A percentile compares a stretch with the other conserved stretches of the same genome.
Conservation (phyloP, 805 yeast species). For the Candida easanensis region DNA sequence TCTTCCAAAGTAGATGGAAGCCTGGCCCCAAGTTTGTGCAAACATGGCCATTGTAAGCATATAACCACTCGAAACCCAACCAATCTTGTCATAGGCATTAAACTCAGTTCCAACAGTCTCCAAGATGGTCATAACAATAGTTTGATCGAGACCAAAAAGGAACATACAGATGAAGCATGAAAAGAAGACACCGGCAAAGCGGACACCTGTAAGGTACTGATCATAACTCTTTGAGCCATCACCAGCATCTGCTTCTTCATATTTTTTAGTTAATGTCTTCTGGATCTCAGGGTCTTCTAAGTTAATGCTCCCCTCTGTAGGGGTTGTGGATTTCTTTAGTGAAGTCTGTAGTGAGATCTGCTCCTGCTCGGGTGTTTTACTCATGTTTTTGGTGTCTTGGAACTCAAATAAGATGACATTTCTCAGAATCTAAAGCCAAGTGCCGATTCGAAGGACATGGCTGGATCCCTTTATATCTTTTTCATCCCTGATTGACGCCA, state of each 20-base stretch:
- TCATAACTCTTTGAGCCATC: slow-evolving; percentile 22
- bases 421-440: too few relatives aligned
- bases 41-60: slow-evolving; percentile 51
- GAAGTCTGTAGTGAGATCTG: too few relatives aligned
- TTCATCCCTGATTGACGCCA: too few relatives aligned
- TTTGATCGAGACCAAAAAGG: slow-evolving; percentile 53
- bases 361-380: too few relatives aligned
- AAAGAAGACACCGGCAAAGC: slow-evolving; percentile 13
- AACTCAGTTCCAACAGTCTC: slow-evolving; percentile 46
- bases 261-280: too few relatives aligned
- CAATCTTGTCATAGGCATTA: slow-evolving; percentile 45
- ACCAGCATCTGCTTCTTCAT: slow-evolving; percentile 23
- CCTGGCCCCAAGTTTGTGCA: slow-evolving; percentile 54
- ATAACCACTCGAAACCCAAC: slow-evolving; percentile 59
- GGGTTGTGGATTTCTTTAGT: too few relatives aligned
- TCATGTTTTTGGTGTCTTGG: too few relatives aligned
- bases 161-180: slow-evolving; percentile 26
- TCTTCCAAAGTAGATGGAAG: slow-evolving; percentile 56
- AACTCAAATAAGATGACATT: too few relatives aligned
- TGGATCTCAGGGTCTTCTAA: too few relatives aligned
- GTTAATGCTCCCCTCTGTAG: too few relatives aligned
- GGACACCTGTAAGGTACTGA: slow-evolving; percentile 17
- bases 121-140: slow-evolving; percentile 49
- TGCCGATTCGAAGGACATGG: too few relatives aligned
- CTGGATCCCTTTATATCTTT: too few relatives aligned